phyloP scores from a whole-genome alignment of 176 grass and related monocot species.

The Puccinellia tenuiflora region DNA sequence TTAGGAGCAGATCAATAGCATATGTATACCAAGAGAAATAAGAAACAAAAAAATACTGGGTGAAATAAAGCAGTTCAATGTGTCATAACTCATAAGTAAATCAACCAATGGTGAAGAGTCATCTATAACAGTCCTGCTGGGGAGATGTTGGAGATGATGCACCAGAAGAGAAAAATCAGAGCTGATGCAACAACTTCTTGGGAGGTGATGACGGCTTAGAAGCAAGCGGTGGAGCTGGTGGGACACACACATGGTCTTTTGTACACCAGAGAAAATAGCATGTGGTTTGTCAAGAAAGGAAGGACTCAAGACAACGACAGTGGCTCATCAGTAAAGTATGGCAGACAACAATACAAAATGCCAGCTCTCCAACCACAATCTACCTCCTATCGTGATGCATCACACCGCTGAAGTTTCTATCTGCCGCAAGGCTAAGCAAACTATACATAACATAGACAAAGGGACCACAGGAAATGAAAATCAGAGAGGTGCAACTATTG shows the following conservation, averaged over 20 bases:
- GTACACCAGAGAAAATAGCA: slow-evolving; percentile 11
- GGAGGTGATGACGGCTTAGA: too few relatives aligned
- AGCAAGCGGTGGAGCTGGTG: too few relatives aligned
- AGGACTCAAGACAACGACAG: slow-evolving; percentile 7
- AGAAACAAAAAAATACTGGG: too few relatives aligned
- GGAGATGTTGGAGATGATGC: too few relatives aligned
- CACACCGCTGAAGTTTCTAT: slow-evolving; percentile 10
- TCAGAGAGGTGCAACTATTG: not conserved
- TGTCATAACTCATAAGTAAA: too few relatives aligned
- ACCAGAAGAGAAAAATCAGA: too few relatives aligned
- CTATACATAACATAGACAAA: not conserved
- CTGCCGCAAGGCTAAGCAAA: not conserved
- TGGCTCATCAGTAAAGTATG: slow-evolving; percentile 26
- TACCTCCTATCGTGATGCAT: slow-evolving; percentile 5
- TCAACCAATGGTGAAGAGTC: too few relatives aligned
- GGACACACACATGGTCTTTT: not conserved
- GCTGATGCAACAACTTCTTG: too few relatives aligned
- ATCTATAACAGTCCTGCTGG: too few relatives aligned
- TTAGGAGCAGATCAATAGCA: too few relatives aligned
- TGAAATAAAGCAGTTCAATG: too few relatives aligned
- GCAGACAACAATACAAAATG: slow-evolving; percentile 17
- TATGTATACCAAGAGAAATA: too few relatives aligned
- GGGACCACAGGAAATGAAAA: slow-evolving; percentile 9
- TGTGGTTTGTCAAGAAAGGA: slow-evolving; percentile 1
- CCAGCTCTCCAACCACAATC: slow-evolving; percentile 11